Evolutionary conservation across 331 rosid species (phyloP).

Genomic region (Pyracantha coccinea): DNA sequence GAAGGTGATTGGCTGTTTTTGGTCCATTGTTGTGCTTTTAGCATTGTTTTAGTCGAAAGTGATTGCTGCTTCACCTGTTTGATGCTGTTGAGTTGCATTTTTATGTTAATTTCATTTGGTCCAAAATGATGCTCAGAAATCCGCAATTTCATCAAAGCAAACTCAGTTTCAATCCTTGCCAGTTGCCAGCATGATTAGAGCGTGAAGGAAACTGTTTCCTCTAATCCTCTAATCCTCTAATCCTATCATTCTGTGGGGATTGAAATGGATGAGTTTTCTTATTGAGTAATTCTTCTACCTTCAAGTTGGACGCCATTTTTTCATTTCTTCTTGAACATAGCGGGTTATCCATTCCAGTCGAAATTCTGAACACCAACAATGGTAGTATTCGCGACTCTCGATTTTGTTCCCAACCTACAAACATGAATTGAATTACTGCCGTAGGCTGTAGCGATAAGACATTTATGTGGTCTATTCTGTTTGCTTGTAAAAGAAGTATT

Average conservation of each 20-base stretch:
- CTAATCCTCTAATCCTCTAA: neutral
- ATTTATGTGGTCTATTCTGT: neutral
- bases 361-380: neutral
- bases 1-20: neutral
- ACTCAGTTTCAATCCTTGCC: neutral
- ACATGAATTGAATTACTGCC: neutral
- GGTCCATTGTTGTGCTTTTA: neutral
- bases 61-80: neutral
- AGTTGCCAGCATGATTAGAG: neutral
- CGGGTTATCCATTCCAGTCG: neutral
- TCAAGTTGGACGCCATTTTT: neutral
- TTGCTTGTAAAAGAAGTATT: neutral
- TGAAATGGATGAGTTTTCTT: neutral
- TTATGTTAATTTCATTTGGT: slow-evolving; percentile 5
- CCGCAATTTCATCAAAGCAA: neutral
- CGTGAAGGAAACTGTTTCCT: neutral
- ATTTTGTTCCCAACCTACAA: neutral
- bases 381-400: neutral
- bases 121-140: neutral
- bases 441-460: neutral
- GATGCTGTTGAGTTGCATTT: neutral
- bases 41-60: neutral
- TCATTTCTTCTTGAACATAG: neutral
- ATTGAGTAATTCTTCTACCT: neutral
- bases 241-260: neutral